Evolutionary conservation across 306 rosid species (phyloP).

Genomic region (Chamaecrista fasciculata): DNA sequence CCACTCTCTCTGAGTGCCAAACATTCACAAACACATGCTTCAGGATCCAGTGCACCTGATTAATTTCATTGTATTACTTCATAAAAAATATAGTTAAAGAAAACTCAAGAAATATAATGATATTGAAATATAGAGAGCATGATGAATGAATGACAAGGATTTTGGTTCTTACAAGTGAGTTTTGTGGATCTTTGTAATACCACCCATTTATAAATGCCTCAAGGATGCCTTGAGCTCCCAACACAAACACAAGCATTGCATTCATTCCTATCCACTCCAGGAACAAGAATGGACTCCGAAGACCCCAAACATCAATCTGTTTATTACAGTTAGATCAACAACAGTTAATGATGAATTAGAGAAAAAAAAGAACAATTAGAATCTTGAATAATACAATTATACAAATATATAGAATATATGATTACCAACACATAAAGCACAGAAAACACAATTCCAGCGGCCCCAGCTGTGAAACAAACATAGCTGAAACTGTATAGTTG

Average conservation of each 20-base stretch:
- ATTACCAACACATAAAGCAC: constrained; percentile 56
- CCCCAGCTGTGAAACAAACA: constrained; percentile 72
- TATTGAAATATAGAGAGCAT: too few relatives aligned
- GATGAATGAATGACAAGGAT: neutral
- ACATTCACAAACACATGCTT: constrained; percentile 60
- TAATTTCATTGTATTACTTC: neutral
- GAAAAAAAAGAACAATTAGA: neutral
- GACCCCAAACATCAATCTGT: constrained; percentile 68
- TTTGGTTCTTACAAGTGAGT: constrained; percentile 38
- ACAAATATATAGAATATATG: neutral
- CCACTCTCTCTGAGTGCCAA: constrained; percentile 71
- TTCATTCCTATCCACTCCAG: constrained; percentile 86
- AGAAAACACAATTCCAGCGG: constrained; percentile 69
- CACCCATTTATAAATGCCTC: constrained; percentile 73
- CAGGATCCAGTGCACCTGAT: constrained; percentile 71
- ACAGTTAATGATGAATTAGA: neutral
- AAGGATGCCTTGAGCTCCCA: constrained; percentile 71
- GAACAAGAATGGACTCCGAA: constrained; percentile 55
- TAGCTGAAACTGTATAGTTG: constrained; percentile 81
- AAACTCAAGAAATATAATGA: neutral
- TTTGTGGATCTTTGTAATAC: constrained; percentile 46
- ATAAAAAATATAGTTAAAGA: neutral
- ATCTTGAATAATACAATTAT: too few relatives aligned
- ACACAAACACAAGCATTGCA: constrained; percentile 72
- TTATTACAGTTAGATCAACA: neutral